Evolutionary conservation across 495 filamentous ascomycete species (phyloP), one percentile per base, ranked within the genome.

Genomic region (Pyronema domesticum): DNA sequence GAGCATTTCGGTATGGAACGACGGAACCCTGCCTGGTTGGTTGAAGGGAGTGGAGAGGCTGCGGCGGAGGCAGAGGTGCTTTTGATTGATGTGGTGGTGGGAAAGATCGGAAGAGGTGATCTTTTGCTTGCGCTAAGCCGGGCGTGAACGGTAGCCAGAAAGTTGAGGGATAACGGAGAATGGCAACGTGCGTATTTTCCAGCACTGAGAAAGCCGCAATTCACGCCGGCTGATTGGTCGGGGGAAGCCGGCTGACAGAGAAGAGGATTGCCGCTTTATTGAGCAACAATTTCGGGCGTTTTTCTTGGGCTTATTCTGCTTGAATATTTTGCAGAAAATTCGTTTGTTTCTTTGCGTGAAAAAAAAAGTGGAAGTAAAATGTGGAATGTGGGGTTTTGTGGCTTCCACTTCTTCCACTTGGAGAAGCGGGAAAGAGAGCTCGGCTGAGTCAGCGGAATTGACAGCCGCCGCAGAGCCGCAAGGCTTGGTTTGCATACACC

Each of bases 1-100:
- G 78, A 94, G 75, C 88, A 95, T 95, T 66, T 65, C 80, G 40
- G 56, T 48, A 57, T 49, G 42, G 51, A 44, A 43, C 35, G 46
- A 46, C 37, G 37, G 48, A 50, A 50, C 50, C 50, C 50, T 53
- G 50, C 50, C 50, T 53, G 50, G 37, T 50, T 34, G 50, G 50
- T 34, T n/a, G 13, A 15, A 42, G 23, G 37, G 50, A 53, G 50
- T 53, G 50, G 50, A 53, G 50, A 53, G 37, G 50, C 48, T 11
- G 33, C 13, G 48, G 48, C 37, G 50, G 50, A n/a, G 30, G 14
- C 11, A 11, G 18, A 33, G 30, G 8, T 17, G 50, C 15, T 35
- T 35, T 17, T 47, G 50, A 33, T 40, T 51, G 48, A 37, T 51
- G 19, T 33, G 13, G 48, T 53, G 50, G 50, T 53, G 50, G 37